Conservation (phyloP, 2,329 filamentous ascomycete species). For the Phialemonium atrogriseum region DNA sequence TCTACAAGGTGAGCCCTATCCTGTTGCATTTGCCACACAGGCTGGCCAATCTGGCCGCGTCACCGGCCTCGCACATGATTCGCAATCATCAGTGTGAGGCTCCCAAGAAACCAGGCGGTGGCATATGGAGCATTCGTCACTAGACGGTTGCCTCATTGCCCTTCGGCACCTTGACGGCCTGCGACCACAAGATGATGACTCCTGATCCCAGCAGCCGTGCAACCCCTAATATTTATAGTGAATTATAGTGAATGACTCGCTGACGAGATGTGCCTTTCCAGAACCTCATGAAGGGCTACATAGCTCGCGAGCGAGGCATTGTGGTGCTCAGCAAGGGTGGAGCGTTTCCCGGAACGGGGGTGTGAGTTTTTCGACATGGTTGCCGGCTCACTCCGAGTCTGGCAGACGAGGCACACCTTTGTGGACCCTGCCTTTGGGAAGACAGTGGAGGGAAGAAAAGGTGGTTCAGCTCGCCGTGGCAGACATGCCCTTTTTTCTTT, state of each 20-base stretch:
- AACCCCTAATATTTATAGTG: constrained; percentile 1
- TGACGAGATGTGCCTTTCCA: constrained; percentile 27
- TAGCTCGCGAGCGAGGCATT: constrained; percentile 79
- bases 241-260: constrained; percentile 19
- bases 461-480: no score
- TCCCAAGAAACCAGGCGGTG: neutral
- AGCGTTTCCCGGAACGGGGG: constrained; percentile 85
- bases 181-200: neutral
- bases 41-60: neutral
- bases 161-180: neutral
- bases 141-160: neutral
- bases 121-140: constrained; percentile 1
- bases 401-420: no score
- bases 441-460: no score
- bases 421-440: no score
- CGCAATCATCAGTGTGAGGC: neutral
- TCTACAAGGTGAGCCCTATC: constrained; percentile 70
- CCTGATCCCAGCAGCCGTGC: constrained; percentile 1
- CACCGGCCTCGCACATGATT: neutral
- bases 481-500: no score
- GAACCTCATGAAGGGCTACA: constrained; percentile 97
- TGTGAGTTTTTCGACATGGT: constrained; percentile 25
- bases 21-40: neutral
- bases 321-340: constrained; percentile 89
- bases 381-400: no score